These are phyloP conservation scores for Trifolium repens DNA, from an alignment of 306 rosid species.

Conservation along the genomic window DNA sequence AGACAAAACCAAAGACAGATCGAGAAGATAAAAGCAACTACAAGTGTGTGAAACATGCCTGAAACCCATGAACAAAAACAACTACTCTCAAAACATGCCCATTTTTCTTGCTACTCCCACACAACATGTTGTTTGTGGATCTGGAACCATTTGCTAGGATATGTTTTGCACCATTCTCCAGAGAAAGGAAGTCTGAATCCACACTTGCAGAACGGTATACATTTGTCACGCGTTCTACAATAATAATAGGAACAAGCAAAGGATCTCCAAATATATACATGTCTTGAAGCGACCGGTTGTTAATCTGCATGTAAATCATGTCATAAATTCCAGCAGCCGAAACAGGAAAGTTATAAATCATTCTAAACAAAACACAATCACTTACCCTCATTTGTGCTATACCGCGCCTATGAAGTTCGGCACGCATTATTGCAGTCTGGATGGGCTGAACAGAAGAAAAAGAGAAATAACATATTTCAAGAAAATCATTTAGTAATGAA, in stretches of 20 bases:
- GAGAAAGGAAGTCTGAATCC: slow-evolving; percentile 59
- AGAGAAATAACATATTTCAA: slow-evolving; percentile 18
- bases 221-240: slow-evolving; percentile 72
- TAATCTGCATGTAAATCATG: slow-evolving; percentile 68
- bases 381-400: slow-evolving; percentile 91
- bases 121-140: slow-evolving; percentile 51
- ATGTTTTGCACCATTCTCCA: slow-evolving; percentile 48
- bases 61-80: slow-evolving; percentile 97
- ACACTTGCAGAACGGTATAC: slow-evolving; percentile 59
- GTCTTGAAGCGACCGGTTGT: slow-evolving; percentile 85
- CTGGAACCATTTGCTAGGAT: slow-evolving; percentile 51
- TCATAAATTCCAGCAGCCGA: slow-evolving; percentile 31
- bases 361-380: slow-evolving; percentile 20
- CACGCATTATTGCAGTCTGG: slow-evolving; percentile 76
- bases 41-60: slow-evolving; percentile 68
- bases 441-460: slow-evolving; percentile 68
- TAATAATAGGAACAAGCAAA: slow-evolving; percentile 74
- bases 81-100: slow-evolving; percentile 72
- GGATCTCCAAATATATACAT: slow-evolving; percentile 84
- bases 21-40: slow-evolving; percentile 29
- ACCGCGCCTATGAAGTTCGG: slow-evolving; percentile 91
- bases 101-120: slow-evolving; percentile 47
- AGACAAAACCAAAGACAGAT: slow-evolving; percentile 28
- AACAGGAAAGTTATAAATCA: slow-evolving; percentile 29
- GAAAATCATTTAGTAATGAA: neutral